Base-by-base conservation (phyloP, 352 stramenopile genomes). In the Phytophthora kernoviae region DNA sequence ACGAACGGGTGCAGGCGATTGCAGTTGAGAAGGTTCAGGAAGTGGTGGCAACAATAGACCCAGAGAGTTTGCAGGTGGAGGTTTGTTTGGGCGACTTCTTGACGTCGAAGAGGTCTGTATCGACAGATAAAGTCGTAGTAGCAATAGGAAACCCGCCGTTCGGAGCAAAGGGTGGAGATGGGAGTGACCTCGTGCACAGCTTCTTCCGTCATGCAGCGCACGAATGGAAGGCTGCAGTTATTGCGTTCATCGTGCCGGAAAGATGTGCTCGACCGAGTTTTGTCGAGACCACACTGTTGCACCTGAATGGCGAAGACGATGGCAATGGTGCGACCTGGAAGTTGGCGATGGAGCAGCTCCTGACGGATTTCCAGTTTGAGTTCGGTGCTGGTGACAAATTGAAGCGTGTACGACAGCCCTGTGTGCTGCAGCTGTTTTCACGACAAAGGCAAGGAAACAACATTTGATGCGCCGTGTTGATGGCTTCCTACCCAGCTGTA, bases 131-230 rank as follows among this genome's bases (percentile, higher is more conserved):
- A 18, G 39, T 58, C 6, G 58, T 91, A 1, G 44, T 93, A 9
- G 76, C 69, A 4, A 22, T 93, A 1, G 84, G 81, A 2, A 93
- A 93, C 58, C 84, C 84, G 5, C 84, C 84, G 2, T 93, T 90
- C 36, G 82, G 81, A 2, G 62, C 68, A 17, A 77, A 65, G 50
- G 30, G 44, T 6, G 34, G 54, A 30, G 22, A 63, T 20, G 54
- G 53, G 1, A 44, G 65, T 0, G 84, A 93, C 42, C 72, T 91
- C 15, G 75, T 91, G 26, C 62, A 76, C 24, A 47, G 49, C 37
- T 91, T 93, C 52, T 64, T 89, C 32, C 27, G 53, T 5, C 82
- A 91, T 68, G 21, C 60, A 0, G 80, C 71, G 2, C 41, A 39
- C 20, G 73, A 75, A 44, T 93, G 84, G 84, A 40, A 54, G 15